Conservation (phyloP, 768 basidiomycete species). For the Suillus decipiens region DNA sequence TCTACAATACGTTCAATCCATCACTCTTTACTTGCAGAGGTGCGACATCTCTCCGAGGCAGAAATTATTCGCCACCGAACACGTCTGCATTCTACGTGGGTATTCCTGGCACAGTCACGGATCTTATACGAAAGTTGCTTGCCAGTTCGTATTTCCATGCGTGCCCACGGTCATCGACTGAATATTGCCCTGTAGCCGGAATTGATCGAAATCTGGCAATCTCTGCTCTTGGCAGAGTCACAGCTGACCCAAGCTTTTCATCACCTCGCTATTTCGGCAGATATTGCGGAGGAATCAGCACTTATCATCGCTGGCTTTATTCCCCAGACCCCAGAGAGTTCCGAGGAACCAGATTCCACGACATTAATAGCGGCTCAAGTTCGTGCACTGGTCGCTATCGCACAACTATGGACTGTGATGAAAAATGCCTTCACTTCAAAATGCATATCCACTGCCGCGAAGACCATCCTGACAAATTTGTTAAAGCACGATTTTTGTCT, state of each 20-base stretch:
- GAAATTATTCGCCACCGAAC: conserved; percentile 39
- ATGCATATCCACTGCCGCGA: conserved; percentile 46
- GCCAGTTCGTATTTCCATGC: conserved; percentile 26
- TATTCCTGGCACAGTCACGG: conserved; percentile 21
- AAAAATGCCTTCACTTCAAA: conserved; percentile 46
- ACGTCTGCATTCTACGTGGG: conserved; percentile 41
- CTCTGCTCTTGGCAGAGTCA: conserved; percentile 53
- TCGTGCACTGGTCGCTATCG: conserved; percentile 39
- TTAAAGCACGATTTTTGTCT: conserved; percentile 46
- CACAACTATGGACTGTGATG: conserved; percentile 53
- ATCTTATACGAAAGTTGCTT: conserved; percentile 18
- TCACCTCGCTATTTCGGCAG: conserved; percentile 36
- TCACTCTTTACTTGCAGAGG: conserved; percentile 21
- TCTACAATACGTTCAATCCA: conserved; percentile 29
- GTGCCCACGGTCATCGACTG: conserved; percentile 8
- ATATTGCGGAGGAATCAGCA: conserved; percentile 37
- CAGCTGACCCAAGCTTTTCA: conserved; percentile 42
- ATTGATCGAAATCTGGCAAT: conserved; percentile 52
- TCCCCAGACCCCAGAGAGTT: conserved; percentile 7
- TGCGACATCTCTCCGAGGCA: conserved; percentile 37
- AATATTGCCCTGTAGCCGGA: conserved; percentile 32
- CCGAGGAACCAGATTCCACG: conserved; percentile 9
- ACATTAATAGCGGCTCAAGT: conserved; percentile 33
- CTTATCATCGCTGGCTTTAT: conserved; percentile 41
- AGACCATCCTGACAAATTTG: conserved; percentile 46